Percentiles rank a stretch among this genome's conserved stretches.
These are phyloP conservation scores for Straminergon stramineum DNA, from an alignment of 225 moss, liverwort and hornwort genomes.

Conservation along the genomic window DNA sequence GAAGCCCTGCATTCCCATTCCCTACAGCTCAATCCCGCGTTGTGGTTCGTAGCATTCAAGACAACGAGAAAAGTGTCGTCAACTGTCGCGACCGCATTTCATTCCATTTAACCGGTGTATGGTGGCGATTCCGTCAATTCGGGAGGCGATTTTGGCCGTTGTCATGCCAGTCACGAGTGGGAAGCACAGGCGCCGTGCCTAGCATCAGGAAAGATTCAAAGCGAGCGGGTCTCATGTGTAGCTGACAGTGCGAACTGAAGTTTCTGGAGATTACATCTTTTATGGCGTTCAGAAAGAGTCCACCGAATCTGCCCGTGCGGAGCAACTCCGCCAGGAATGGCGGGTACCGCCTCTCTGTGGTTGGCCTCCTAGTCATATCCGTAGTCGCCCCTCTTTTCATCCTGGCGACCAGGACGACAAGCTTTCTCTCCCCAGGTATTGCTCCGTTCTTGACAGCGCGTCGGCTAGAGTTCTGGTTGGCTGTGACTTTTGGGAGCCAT, in stretches of 20 bases:
- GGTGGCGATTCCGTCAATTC: background rate
- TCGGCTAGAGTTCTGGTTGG: background rate
- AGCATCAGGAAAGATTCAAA: background rate
- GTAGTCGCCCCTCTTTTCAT: conserved; percentile 35
- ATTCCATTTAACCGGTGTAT: background rate
- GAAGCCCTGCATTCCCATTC: background rate
- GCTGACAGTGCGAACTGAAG: background rate
- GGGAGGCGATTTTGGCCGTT: background rate
- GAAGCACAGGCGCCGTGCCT: background rate
- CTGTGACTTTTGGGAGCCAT: background rate
- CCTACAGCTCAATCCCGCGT: background rate
- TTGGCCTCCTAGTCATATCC: conserved; percentile 30
- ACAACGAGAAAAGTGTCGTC: background rate
- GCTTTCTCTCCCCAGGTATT: conserved; percentile 28
- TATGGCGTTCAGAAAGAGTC: conserved; percentile 33
- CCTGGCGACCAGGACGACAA: conserved; percentile 30
- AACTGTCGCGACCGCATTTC: no score
- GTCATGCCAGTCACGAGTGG: background rate
- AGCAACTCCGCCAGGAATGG: conserved; percentile 19
- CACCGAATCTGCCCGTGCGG: conserved; percentile 15
- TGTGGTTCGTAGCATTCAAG: background rate
- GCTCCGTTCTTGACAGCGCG: background rate
- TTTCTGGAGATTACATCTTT: background rate
- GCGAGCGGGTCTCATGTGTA: conserved; percentile 1
- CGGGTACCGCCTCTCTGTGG: conserved; percentile 26